Conservation (phyloP, 257 asterid species). For the Nicotiana attenuata region DNA sequence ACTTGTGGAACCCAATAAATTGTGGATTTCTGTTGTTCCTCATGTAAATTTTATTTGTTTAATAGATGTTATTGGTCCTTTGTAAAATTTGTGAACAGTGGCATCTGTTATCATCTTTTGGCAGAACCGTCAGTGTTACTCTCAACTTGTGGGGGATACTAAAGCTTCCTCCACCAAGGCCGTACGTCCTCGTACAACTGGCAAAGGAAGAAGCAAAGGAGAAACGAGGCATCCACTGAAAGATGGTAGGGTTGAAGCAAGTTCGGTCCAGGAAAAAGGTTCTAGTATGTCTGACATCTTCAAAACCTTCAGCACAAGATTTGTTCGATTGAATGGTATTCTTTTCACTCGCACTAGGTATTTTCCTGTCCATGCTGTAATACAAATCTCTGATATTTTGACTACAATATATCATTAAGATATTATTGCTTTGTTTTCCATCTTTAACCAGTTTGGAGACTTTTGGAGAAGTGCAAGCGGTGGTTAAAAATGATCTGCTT, state of each 20-base stretch:
- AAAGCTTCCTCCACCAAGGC: conserved; percentile 41
- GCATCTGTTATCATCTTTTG: conserved; percentile 12
- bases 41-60: neutral
- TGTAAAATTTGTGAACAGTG: neutral
- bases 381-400: conserved; percentile 12
- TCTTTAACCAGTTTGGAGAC: conserved; percentile 74
- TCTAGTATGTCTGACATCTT: conserved; percentile 38
- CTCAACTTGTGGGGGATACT: conserved; percentile 52
- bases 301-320: conserved; percentile 57
- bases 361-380: conserved; percentile 11
- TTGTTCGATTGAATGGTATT: conserved; percentile 81
- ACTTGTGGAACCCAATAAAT: neutral
- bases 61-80: neutral
- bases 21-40: neutral
- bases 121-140: conserved; percentile 75
- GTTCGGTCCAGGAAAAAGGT: conserved; percentile 38
- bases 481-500: conserved; percentile 56
- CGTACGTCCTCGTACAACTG: conserved; percentile 31
- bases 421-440: conserved; percentile 12
- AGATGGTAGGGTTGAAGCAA: conserved; percentile 37
- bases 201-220: conserved; percentile 66
- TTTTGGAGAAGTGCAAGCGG: conserved; percentile 61
- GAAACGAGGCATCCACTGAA: conserved; percentile 41
- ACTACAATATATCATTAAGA: neutral
- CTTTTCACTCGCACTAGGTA: conserved; percentile 93